Base-by-base conservation (phyloP, 129 eudicot genomes). In the Centaurea solstitialis region DNA sequence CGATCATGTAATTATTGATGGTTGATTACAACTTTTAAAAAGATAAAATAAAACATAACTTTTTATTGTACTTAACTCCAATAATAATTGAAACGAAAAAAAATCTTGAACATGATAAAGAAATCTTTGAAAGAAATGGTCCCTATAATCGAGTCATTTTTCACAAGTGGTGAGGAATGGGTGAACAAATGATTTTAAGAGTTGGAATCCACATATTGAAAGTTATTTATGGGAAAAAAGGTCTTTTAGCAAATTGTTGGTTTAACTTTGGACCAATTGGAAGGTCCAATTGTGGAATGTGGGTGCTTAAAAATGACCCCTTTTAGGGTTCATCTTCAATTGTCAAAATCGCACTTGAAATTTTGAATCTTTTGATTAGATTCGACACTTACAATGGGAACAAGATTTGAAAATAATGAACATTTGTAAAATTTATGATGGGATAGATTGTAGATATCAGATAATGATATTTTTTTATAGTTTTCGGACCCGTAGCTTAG, bases 161-260 rank as follows among this genome's bases (percentile, higher is more conserved):
- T 81, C 76, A 67, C 75, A 81, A 81, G 85, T 81, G 75, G 82
- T 3, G 70, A 70, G 6, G 77, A 69, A 68, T 70, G 82, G 59
- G 26, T 76, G 73, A 82, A 68, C 11, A 70, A 22, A 70, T 62
- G 13, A 38, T 71, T 76, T 76, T 73, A 76, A 76, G 53, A 59
- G 78, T 76, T 76, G 74, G 74, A 76, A 65, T 62, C 82, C 74
- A 82, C 68, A 71, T 64, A 70, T 18, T 70, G 2, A 70, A 41
- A 70, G 76, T 47, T 62, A 76, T 69, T 70, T 12, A 82, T 62
- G 74, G 81, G 47, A 23, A 18, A 75, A 82, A 76, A 62, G 61
- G 74, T 61, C 2, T 82, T 70, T 33, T 33, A 43, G 24, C 72
- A 39, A 40, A 28, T n/a, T 39, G 82, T 76, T 70, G 61, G 86